Percentiles rank a stretch among this genome's conserved stretches.
Conservation (phyloP, 352 stramenopile species). For the Phytophthora pini region DNA sequence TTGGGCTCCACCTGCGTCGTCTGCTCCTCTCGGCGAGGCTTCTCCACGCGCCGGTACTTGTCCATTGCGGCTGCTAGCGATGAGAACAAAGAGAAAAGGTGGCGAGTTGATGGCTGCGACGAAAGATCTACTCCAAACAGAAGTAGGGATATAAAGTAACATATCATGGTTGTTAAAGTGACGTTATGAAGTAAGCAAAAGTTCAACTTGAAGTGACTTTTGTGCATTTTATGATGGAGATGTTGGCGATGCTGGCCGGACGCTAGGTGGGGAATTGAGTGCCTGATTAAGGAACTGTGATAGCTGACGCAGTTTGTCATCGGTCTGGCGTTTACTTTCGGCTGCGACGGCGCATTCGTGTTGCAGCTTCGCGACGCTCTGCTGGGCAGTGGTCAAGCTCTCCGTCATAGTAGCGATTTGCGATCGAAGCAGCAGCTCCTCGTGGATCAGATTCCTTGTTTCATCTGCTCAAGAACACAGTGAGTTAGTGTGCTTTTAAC, state of each 20-base stretch:
- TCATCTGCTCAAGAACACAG: constrained; percentile 44
- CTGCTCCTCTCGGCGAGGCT: constrained; percentile 58
- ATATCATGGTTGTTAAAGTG: constrained; percentile 26
- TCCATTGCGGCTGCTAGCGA: constrained; percentile 54
- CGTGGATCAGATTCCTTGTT: constrained; percentile 48
- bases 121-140: constrained; percentile 34
- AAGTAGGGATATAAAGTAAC: constrained; percentile 43
- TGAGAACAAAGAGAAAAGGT: constrained; percentile 5
- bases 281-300: constrained; percentile 61
- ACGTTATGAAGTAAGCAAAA: constrained; percentile 26
- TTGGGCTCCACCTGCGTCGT: constrained; percentile 55
- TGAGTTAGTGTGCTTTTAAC: not conserved
- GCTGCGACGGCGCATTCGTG: constrained; percentile 55
- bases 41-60: constrained; percentile 86
- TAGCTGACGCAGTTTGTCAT: constrained; percentile 61
- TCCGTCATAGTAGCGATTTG: constrained; percentile 51
- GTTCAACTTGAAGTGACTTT: constrained; percentile 6
- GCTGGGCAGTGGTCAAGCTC: constrained; percentile 41
- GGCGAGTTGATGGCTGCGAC: constrained; percentile 28
- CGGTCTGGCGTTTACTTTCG: constrained; percentile 56
- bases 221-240: constrained; percentile 9
- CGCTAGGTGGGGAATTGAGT: constrained; percentile 22
- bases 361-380: constrained; percentile 53
- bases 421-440: constrained; percentile 63
- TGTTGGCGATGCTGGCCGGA: constrained; percentile 17